Percentiles rank a stretch among this genome's conserved stretches.
These are phyloP conservation scores for Diaporthe nobilis DNA, from an alignment of 2,329 filamentous ascomycete species.

Conservation along the genomic window DNA sequence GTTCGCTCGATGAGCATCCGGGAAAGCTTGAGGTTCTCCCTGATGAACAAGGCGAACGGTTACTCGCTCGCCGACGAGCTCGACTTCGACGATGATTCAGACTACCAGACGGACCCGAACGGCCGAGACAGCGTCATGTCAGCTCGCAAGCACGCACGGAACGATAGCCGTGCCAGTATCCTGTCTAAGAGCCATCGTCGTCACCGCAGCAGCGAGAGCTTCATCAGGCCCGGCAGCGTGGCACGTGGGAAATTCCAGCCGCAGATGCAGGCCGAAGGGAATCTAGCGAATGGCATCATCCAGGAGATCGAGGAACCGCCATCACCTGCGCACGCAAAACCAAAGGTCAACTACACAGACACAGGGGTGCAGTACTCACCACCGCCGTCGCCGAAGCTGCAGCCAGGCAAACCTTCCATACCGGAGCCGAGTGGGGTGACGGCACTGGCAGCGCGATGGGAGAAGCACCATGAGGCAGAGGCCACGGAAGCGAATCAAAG, in stretches of 20 bases:
- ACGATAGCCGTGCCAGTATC: slow-evolving; percentile 70
- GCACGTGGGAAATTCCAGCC: slow-evolving; percentile 68
- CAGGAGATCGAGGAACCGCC: slow-evolving; percentile 63
- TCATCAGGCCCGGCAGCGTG: slow-evolving; percentile 68
- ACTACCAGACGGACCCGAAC: slow-evolving; percentile 79
- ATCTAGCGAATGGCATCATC: slow-evolving; percentile 65
- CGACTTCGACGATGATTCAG: slow-evolving; percentile 85
- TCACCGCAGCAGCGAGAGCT: slow-evolving; percentile 72
- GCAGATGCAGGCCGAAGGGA: slow-evolving; percentile 60
- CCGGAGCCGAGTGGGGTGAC: slow-evolving; percentile 55
- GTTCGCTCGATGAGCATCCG: slow-evolving; percentile 81
- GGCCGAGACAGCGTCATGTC: slow-evolving; percentile 75
- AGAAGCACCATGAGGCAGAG: slow-evolving; percentile 60
- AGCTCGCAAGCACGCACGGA: slow-evolving; percentile 64
- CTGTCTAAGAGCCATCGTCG: slow-evolving; percentile 65
- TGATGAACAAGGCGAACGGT: slow-evolving; percentile 75
- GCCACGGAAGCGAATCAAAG: slow-evolving; percentile 80
- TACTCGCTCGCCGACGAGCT: slow-evolving; percentile 92
- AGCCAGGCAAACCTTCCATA: slow-evolving; percentile 56
- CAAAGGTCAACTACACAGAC: slow-evolving; percentile 76
- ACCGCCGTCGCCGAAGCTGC: slow-evolving; percentile 77
- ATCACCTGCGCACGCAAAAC: slow-evolving; percentile 51
- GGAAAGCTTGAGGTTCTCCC: slow-evolving; percentile 81
- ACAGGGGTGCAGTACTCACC: slow-evolving; percentile 88
- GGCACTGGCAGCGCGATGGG: slow-evolving; percentile 51